phyloP scores from a whole-genome alignment of 2,329 filamentous ascomycete genomes.

The Dactylellina leptospora region DNA sequence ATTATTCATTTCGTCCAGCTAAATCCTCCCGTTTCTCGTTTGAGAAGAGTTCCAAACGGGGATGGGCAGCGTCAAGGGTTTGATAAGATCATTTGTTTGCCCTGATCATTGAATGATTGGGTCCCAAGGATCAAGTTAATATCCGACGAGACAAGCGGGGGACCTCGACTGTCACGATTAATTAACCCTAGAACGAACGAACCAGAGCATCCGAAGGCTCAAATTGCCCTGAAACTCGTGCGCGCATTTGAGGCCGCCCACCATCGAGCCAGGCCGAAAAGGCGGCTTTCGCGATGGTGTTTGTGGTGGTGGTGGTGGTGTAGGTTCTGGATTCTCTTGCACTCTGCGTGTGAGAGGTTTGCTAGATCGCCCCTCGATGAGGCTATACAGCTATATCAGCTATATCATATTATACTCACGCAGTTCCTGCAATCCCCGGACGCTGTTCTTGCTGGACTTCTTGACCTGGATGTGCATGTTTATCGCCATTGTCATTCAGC shows the following conservation, averaged over 20 bases:
- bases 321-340: constrained; percentile 16
- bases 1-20: neutral
- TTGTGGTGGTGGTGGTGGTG: too few relatives aligned
- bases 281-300: too few relatives aligned
- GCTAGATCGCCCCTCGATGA: constrained; percentile 32
- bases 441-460: neutral
- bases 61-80: constrained; percentile 27
- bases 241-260: constrained; percentile 25
- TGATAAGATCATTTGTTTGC: constrained; percentile 53
- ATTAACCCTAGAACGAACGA: constrained; percentile 9
- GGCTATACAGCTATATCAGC: constrained; percentile 21
- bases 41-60: constrained; percentile 28
- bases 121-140: constrained; percentile 46
- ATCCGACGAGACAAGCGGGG: constrained; percentile 29
- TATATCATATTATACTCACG: constrained; percentile 1
- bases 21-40: too few relatives aligned
- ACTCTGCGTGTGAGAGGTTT: constrained; percentile 40
- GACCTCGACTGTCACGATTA: constrained; percentile 14
- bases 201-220: constrained; percentile 1
- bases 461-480: neutral
- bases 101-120: constrained; percentile 35
- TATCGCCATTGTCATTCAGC: constrained; percentile 9
- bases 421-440: neutral
- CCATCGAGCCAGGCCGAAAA: too few relatives aligned
- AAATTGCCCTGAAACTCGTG: constrained; percentile 32